A percentile compares a stretch with the other conserved stretches of the same genome.
Conservation (phyloP, 148 eudicot species). For the Rhododendron mucronatum region DNA sequence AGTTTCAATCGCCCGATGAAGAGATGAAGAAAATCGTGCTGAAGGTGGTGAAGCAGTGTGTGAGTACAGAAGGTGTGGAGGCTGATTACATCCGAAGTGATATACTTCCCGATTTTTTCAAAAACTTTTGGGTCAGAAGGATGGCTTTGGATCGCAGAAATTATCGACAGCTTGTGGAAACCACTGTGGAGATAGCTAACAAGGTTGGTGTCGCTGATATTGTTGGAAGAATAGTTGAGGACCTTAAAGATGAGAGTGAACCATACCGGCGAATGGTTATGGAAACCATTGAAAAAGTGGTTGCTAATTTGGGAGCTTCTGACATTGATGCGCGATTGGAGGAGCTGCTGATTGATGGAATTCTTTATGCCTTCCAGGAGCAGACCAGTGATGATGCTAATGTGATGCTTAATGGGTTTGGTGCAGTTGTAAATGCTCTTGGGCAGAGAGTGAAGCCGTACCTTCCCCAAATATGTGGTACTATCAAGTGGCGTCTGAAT, state of each 20-base stretch:
- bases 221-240: slow-evolving; percentile 88
- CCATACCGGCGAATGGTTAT: slow-evolving; percentile 97
- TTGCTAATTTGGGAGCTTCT: slow-evolving; percentile 84
- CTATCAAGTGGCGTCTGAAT: slow-evolving; percentile 93
- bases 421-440: slow-evolving; percentile 91
- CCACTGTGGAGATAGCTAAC: slow-evolving; percentile 94
- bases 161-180: slow-evolving; percentile 87
- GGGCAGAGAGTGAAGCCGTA: slow-evolving; percentile 95
- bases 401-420: slow-evolving; percentile 98
- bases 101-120: slow-evolving; percentile 89
- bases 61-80: slow-evolving; percentile 97
- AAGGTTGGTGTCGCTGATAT: slow-evolving; percentile 97
- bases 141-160: slow-evolving; percentile 97
- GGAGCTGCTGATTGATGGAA: slow-evolving; percentile 94
- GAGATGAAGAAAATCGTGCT: slow-evolving; percentile 98
- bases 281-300: slow-evolving; percentile 98
- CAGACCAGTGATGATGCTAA: slow-evolving; percentile 98
- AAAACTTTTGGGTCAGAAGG: slow-evolving; percentile 92
- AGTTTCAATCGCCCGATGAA: slow-evolving; percentile 98
- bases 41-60: slow-evolving; percentile 98
- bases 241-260: slow-evolving; percentile 95
- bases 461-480: slow-evolving; percentile 98
- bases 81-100: slow-evolving; percentile 81
- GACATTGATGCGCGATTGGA: slow-evolving; percentile 92
- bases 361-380: slow-evolving; percentile 94